Evolutionary conservation across 805 yeast species (phyloP), one percentile per base, ranked within the genome.

Genomic region (Candida sithepensis): DNA sequence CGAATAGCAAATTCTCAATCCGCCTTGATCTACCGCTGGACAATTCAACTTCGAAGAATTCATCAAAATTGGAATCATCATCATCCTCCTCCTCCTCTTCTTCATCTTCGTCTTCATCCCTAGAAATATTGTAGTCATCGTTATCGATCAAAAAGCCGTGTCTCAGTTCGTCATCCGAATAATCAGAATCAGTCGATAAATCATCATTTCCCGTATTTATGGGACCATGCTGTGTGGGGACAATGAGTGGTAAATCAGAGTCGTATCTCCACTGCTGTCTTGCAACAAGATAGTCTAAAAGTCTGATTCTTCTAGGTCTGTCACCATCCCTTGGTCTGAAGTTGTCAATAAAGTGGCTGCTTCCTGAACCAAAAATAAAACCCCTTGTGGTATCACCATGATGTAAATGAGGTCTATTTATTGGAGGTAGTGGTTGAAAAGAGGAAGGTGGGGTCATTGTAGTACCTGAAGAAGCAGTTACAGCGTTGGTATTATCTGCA

Each of bases 11-110:
- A 33, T 60, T 57, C 30, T 63, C 61, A 30, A 65, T 53, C 38
- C 66, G 50, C 24, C 61, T 47, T n/a, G 67, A 61, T 33, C 67
- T 55, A 4, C 65, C 67, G 42, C 63, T 64, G 8, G 65, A 57
- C 4, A 61, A 53, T 33, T 57, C 60, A 33, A 58, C 56, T 33
- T 57, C 60, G 43, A 53, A 51, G 7, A 60, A 48, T 23, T 59
- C 63, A 43, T 59, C 63, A 16, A 51, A 41, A 32, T 48, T 48
- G 3, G 48, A 44, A 18, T 49, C 57, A 6, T 52, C 58, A 3
- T 57, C 57, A 9, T 56, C 52, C 13, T 48, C 57, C 12, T 51
- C 60, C 18, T 54, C 64, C 4, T 52, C 58, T 12, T 51, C 58
- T 14, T 50, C 54, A 12, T 51, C 58, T 14, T 50, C 54, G 6